These are phyloP conservation scores for Funneliformis caledonium DNA, from an alignment of 371 early-diverging fungal genomes.

Conservation along the genomic window DNA sequence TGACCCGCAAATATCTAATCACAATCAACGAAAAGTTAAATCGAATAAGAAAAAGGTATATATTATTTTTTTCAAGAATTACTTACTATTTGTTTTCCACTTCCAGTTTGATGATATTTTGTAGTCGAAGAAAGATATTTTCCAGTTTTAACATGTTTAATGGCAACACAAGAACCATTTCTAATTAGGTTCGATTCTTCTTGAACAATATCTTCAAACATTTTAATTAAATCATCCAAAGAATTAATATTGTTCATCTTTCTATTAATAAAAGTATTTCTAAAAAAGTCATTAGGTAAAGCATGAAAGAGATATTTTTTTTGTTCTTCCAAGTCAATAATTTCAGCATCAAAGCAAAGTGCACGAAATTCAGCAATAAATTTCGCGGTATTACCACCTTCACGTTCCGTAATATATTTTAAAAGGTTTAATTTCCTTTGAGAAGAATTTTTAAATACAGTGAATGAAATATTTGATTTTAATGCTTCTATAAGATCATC, in stretches of 20 bases:
- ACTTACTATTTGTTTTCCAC: not conserved
- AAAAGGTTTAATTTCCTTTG: not conserved
- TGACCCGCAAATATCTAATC: not conserved
- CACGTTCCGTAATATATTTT: not conserved
- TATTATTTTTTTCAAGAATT: not conserved
- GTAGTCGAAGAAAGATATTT: not conserved
- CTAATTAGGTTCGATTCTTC: not conserved
- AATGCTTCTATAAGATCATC: not conserved
- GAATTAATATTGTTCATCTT: not conserved
- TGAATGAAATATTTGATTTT: not conserved
- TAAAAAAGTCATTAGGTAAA: not conserved
- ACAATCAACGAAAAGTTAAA: too few species aligned
- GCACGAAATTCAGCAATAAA: not conserved
- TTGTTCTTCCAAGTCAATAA: not conserved
- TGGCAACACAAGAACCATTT: not conserved
- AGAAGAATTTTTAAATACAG: not conserved
- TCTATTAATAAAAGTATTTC: not conserved
- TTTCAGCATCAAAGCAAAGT: not conserved
- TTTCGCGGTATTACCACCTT: not conserved
- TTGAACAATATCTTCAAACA: not conserved
- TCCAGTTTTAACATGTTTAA: not conserved
- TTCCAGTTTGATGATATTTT: constrained; percentile 3
- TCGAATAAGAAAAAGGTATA: too few species aligned
- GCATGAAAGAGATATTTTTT: not conserved
- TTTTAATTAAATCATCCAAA: not conserved